Percentiles rank a stretch among this genome's conserved stretches.
Conservation (phyloP, 345 rosid species). For the Camelina laxa region DNA sequence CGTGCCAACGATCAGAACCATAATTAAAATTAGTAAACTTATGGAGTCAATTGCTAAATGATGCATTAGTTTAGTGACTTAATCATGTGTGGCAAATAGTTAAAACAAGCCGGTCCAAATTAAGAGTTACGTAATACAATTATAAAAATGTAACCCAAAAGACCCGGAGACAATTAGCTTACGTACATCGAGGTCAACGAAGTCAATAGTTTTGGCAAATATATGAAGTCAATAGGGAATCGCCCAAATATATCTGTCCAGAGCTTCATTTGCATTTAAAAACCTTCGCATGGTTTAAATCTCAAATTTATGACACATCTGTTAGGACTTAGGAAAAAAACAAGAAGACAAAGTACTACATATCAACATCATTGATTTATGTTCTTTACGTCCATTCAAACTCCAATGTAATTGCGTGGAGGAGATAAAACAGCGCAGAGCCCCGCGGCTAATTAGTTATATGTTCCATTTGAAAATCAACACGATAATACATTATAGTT, state of each 20-base stretch:
- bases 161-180: slow-evolving; percentile 38
- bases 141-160: slow-evolving; percentile 19
- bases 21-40: background rate
- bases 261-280: background rate
- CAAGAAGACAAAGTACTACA: background rate
- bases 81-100: slow-evolving; percentile 21
- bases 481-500: background rate
- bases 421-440: slow-evolving; percentile 12
- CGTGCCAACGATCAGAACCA: background rate
- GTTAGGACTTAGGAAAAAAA: slow-evolving; percentile 14
- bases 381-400: background rate
- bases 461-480: slow-evolving; percentile 16
- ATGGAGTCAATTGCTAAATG: slow-evolving; percentile 11
- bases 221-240: slow-evolving; percentile 44
- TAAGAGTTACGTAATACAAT: background rate
- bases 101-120: slow-evolving; percentile 21
- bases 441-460: background rate
- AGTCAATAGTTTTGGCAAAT: slow-evolving; percentile 14
- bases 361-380: background rate
- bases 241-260: slow-evolving; percentile 17
- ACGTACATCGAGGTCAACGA: slow-evolving; percentile 43
- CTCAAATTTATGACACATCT: background rate
- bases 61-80: slow-evolving; percentile 4
- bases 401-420: background rate
- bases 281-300: background rate